These are phyloP conservation scores for Cornus suecica DNA, from an alignment of 148 eudicot species.

Conservation along the genomic window DNA sequence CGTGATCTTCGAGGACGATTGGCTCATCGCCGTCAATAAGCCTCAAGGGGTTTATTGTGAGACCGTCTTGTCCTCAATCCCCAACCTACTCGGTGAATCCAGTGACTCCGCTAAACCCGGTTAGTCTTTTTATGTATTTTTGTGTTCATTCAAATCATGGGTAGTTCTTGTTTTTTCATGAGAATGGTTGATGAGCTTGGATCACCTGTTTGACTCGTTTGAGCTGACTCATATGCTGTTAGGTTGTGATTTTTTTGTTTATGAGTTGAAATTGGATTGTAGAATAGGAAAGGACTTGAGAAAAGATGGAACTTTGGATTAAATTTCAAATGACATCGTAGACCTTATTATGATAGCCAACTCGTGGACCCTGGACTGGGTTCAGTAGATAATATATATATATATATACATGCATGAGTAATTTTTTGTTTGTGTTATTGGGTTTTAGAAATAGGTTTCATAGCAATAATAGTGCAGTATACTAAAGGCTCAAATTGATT, in stretches of 20 bases:
- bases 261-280: not conserved
- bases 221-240: not conserved
- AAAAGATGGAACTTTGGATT: not conserved
- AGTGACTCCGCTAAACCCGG: conserved; percentile 19
- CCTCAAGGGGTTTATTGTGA: conserved; percentile 88
- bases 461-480: not conserved
- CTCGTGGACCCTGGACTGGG: not conserved
- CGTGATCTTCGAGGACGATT: conserved; percentile 72
- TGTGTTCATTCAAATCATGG: not conserved
- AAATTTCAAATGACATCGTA: not conserved
- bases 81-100: conserved; percentile 33
- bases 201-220: not conserved
- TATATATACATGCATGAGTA: too few species aligned
- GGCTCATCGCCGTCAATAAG: conserved; percentile 81
- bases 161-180: not conserved
- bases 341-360: not conserved
- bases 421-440: not conserved
- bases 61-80: conserved; percentile 56
- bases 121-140: not conserved
- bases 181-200: not conserved
- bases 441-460: not conserved
- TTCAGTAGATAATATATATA: not conserved
- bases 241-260: not conserved
- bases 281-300: not conserved
- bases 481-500: not conserved